phyloP scores from a whole-genome alignment of 352 stramenopile species.

The Peronospora destructor region DNA sequence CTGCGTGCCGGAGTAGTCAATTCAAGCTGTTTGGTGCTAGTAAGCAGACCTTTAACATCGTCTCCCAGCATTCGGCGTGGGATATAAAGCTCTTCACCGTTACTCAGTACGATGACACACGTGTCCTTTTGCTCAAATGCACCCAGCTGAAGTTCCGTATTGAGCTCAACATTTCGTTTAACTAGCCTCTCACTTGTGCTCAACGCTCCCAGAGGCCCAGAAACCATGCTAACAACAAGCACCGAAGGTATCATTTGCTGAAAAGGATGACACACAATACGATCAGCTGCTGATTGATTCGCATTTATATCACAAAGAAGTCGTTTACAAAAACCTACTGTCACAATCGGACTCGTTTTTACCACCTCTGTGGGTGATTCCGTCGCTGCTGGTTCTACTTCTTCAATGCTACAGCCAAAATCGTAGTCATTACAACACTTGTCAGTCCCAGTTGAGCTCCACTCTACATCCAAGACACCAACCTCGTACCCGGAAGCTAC shows the following conservation, averaged over 20 bases:
- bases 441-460: not conserved
- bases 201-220: constrained; percentile 18
- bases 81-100: constrained; percentile 70
- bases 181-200: constrained; percentile 46
- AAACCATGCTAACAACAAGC: constrained; percentile 56
- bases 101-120: constrained; percentile 61
- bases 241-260: constrained; percentile 33
- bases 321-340: constrained; percentile 12
- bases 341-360: constrained; percentile 4
- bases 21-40: constrained; percentile 45
- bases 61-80: constrained; percentile 40
- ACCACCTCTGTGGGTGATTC: constrained; percentile 22
- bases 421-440: not conserved
- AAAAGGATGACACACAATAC: not conserved
- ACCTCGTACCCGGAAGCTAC: constrained; percentile 47
- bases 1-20: constrained; percentile 45
- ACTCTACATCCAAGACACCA: not conserved
- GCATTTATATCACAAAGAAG: not conserved
- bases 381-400: constrained; percentile 12
- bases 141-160: constrained; percentile 47
- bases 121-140: constrained; percentile 47
- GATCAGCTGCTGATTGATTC: constrained; percentile 5
- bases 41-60: constrained; percentile 33
- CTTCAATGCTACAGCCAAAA: constrained; percentile 27
- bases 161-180: constrained; percentile 52